Base-by-base conservation (phyloP, 164 flowering plant genomes). In the Buxus sempervirens region DNA sequence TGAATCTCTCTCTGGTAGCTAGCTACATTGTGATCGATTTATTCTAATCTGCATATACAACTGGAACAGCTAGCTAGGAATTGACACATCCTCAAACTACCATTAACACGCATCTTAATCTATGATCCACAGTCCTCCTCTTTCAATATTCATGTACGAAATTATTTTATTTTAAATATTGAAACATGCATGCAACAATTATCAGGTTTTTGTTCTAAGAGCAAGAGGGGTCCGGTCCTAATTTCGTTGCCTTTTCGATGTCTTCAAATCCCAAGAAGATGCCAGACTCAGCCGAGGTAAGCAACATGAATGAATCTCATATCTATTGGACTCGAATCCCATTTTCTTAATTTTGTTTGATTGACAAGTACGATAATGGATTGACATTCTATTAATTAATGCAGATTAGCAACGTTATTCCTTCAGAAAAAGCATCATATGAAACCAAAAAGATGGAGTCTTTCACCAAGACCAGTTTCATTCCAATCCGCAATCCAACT, bases 391-490 rank as follows among this genome's bases (percentile, higher is more conserved):
- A 4, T 70, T 66, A 18, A 38, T n/a, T n/a, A 56, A 54, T 58
- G 62, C 79, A 77, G 82, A 77, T 66, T 74, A 73, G 73, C 71
- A 66, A 65, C 64, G 63, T 62, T 62, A 58, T 53, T 48, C 58
- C 62, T 54, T 62, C 75, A 32, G 78, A 77, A 58, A 70, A 69
- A 55, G 54, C 70, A 68, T 56, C 38, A 49, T 65, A 51, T 24
- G 75, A 70, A 65, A 62, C 58, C 55, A 66, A 65, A 61, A 63
- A 22, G 27, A 69, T 55, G 76, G 61, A 70, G 28, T 59, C 56
- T 41, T 45, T 60, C 49, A 58, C 69, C 63, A 72, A 60, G 42
- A 67, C 25, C 21, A 26, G 21, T 64, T 18, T 53, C n/a, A 59
- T 42, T 49, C 32, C 65, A 32, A 60, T 5, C 14, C 4, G 25